Conservation (phyloP, 768 basidiomycete genomes). For the Daedalea quercina region DNA sequence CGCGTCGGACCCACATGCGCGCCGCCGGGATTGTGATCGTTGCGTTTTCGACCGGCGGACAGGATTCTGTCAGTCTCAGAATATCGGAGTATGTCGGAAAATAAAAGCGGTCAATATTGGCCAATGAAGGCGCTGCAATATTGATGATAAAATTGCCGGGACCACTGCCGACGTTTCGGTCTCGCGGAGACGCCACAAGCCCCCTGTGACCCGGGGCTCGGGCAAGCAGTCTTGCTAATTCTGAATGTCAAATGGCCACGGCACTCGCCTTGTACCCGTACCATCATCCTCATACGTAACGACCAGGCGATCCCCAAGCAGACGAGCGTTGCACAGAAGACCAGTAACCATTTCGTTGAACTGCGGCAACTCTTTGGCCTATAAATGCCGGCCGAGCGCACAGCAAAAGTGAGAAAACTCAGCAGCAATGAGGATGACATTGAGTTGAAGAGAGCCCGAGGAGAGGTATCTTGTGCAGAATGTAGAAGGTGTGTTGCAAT, state of each 20-base stretch:
- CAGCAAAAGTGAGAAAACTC: conserved; percentile 18
- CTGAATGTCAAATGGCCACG: background rate
- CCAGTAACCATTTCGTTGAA: background rate
- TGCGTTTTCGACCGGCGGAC: background rate
- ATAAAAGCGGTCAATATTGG: background rate
- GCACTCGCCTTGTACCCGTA: background rate
- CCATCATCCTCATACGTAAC: background rate
- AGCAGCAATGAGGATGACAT: conserved; percentile 37
- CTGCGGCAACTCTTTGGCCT: background rate
- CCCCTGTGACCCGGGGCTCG: background rate
- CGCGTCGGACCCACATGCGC: no score
- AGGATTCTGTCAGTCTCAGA: background rate
- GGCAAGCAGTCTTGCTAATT: background rate
- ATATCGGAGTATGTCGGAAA: background rate
- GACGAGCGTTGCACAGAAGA: background rate
- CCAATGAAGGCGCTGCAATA: background rate
- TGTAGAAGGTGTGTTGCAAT: conserved; percentile 48
- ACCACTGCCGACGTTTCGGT: background rate
- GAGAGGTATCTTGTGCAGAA: conserved; percentile 77
- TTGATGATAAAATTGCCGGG: background rate
- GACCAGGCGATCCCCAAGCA: background rate
- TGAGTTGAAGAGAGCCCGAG: conserved; percentile 65
- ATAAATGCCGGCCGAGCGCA: conserved; percentile 17
- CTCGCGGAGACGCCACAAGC: background rate
- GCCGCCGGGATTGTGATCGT: background rate